Base-by-base conservation (phyloP, 73 alveolate genomes). In the Paramecium pentaurelia region DNA sequence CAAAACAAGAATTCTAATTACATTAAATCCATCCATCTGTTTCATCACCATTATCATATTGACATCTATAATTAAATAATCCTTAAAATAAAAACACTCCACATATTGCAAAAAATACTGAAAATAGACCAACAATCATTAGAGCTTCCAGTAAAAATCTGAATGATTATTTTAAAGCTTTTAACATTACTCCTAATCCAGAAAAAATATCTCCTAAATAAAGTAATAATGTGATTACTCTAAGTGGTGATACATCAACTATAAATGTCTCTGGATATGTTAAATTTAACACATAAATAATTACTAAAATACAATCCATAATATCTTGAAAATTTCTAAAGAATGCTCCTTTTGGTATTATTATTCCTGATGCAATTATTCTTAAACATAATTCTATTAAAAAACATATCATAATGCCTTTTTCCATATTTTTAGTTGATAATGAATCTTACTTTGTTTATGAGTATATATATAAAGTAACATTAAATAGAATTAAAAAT, bases 21-120 rank as follows among this genome's bases (percentile, higher is more conserved):
- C 91, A 80, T 42, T 42, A 80, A 20, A 80, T 49, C 91, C 91
- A 80, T 2, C 58, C 91, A 44, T 73, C 87, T 30, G 60, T 25
- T 18, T 37, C 60, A 20, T 34, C 60, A 2, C 91, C 75, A 32
- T 45, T 27, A 44, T 42, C 77, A 80, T 18, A 27, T 32, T 42
- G n/a, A 27, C 91, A 80, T 45, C 91, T 20, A 45, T 42, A 80
- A 20, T 80, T 80, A 25, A 80, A 44, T 22, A 80, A 80, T 1
- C 91, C 91, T 47, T 80, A 32, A 25, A 80, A 80, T 22, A 80
- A 36, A 47, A 28, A 45, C 1, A 27, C 44, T 25, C 91, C 91
- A 11, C 36, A 40, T 3, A 36, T 20, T 25, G 91, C 91, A 47
- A 80, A 80, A 18, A 44, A 45, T 4, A 80, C 20, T 18, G 77